Base-by-base conservation (phyloP, 345 rosid genomes). In the Passiflora organensis region DNA sequence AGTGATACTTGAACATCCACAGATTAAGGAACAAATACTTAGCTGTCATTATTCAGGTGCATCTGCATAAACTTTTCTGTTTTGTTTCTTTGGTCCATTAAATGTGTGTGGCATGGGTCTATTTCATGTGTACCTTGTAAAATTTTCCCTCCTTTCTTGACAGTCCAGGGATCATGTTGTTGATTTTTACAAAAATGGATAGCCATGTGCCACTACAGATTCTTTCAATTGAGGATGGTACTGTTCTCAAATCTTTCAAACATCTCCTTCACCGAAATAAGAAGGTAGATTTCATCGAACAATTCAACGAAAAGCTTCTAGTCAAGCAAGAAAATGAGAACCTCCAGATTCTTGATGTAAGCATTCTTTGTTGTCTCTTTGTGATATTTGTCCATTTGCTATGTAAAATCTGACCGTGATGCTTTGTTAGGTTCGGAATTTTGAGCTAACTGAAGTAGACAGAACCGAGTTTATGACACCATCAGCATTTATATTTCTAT, bases 271-370 rank as follows among this genome's bases (percentile, higher is more conserved):
- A 76, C 66, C 77, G 84, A 38, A 80, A 69, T 66, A 80, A 76
- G 73, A 80, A 76, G 76, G 84, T 80, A 44, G 84, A 80, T 69
- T 80, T 80, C 58, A 76, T 80, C 42, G 84, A 80, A 49, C 84
- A 80, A 65, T 80, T 80, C 60, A 79, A 79, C 45, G 84, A 79
- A 53, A 79, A 79, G 78, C 84, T 80, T 71, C 80, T 80, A 34
- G 85, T 80, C 62, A 77, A 80, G 80, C 82, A 77, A 64, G 85
- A 80, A 50, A 77, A 72, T 53, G 82, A 80, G 74, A 77, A 80
- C 70, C 82, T 80, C 37, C 81, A 80, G 68, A 80, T 80, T 80
- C 85, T 77, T 48, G 85, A 80, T 77, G 82, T 77, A 74, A 71
- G 85, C 13, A 56, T 55, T 34, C 4, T 55, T 32, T 53, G 17